Conservation (phyloP, 2,329 filamentous ascomycete species). For the Catunica adiposa region DNA sequence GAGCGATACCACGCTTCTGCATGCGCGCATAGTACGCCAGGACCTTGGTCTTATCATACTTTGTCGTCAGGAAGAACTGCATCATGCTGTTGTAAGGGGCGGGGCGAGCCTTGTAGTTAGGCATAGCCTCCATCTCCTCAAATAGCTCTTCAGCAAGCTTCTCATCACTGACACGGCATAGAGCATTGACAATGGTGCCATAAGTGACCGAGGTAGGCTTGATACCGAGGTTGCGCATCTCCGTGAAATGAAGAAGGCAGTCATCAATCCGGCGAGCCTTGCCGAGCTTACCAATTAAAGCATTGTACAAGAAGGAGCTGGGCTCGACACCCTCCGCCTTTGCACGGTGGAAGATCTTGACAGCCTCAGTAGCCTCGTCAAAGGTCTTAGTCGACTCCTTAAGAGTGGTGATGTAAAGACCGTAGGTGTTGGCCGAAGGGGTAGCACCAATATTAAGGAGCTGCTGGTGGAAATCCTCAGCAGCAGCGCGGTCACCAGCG, state of each 20-base stretch:
- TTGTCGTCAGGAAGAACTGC: conserved; percentile 96
- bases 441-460: conserved; percentile 77
- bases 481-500: conserved; percentile 61
- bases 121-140: conserved; percentile 97
- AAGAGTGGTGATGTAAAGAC: conserved; percentile 96
- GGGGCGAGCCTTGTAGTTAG: conserved; percentile 94
- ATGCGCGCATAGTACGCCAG: conserved; percentile 90
- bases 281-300: conserved; percentile 91
- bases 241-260: conserved; percentile 92
- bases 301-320: conserved; percentile 95
- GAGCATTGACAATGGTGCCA: conserved; percentile 91
- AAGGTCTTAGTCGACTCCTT: conserved; percentile 97
- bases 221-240: conserved; percentile 87
- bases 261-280: conserved; percentile 97
- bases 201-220: conserved; percentile 96
- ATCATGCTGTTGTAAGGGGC: conserved; percentile 99
- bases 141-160: conserved; percentile 96
- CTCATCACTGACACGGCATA: conserved; percentile 93
- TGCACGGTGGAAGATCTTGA: conserved; percentile 92
- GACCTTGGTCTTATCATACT: conserved; percentile 89
- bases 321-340: conserved; percentile 89
- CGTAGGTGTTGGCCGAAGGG: conserved; percentile 93
- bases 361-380: conserved; percentile 88
- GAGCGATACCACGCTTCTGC: conserved; percentile 69
- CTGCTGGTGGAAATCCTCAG: conserved; percentile 80